These are phyloP conservation scores for Hymenoscyphus fructigenus DNA, from an alignment of 2,329 filamentous ascomycete species.

Conservation along the genomic window DNA sequence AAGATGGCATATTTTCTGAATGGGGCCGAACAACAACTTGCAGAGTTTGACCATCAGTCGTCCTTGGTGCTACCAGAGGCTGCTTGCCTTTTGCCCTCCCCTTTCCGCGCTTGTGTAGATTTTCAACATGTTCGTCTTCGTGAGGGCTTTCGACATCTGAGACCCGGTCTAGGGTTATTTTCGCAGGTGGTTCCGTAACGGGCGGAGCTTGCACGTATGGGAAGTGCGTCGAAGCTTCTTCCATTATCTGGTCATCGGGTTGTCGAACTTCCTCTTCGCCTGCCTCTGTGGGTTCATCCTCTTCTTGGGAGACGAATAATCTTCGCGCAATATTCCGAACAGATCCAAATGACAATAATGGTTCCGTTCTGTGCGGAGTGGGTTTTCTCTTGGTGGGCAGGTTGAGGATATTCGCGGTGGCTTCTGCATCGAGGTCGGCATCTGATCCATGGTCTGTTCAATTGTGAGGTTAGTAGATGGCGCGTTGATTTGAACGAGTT, in stretches of 20 bases:
- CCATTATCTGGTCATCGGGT: not conserved
- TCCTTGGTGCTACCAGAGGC: conserved; percentile 8
- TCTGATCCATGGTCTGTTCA: not conserved
- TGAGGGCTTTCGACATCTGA: not conserved
- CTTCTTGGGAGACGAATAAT: not conserved
- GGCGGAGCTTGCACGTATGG: not conserved
- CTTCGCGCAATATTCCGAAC: not conserved
- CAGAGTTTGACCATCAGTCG: not conserved
- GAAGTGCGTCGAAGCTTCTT: not conserved
- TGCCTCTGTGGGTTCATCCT: not conserved
- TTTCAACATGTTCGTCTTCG: not conserved
- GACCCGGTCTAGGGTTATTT: not conserved
- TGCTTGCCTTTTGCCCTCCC: not conserved
- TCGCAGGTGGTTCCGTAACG: not conserved
- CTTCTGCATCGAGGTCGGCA: not conserved
- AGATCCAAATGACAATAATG: not conserved
- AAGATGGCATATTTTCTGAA: not conserved
- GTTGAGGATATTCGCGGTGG: not conserved
- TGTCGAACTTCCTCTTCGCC: not conserved
- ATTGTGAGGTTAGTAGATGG: not conserved
- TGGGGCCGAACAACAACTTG: not conserved
- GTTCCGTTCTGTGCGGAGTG: not conserved
- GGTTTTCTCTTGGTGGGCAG: not conserved
- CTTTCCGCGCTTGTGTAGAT: not conserved
- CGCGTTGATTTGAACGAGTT: not conserved